Percentiles rank a stretch among this genome's conserved stretches.
These are phyloP conservation scores for Monilinia fructicola DNA, from an alignment of 2,329 filamentous ascomycete species.

Conservation along the genomic window DNA sequence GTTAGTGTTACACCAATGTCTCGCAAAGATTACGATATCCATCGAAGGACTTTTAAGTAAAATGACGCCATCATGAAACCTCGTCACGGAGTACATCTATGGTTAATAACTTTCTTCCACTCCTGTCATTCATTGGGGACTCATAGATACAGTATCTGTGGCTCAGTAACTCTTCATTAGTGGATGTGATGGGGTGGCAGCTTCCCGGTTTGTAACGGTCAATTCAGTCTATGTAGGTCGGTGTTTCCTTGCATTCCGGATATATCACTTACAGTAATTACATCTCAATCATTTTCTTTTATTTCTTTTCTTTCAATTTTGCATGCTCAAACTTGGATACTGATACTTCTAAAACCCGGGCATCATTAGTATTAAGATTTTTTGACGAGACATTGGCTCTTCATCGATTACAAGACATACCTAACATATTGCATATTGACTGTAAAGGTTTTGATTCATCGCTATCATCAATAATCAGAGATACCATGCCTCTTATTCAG, in stretches of 20 bases:
- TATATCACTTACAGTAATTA: neutral
- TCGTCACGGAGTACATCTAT: too few relatives aligned
- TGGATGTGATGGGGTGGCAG: neutral
- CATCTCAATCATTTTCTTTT: neutral
- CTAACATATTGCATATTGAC: neutral
- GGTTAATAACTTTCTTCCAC: neutral
- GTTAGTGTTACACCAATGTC: conserved; percentile 8
- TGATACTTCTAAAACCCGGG: neutral
- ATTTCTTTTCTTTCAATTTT: neutral
- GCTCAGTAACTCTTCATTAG: neutral
- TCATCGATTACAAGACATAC: conserved; percentile 6
- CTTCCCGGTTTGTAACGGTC: neutral
- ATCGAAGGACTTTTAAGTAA: neutral
- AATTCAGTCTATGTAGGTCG: neutral
- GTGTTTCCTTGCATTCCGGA: neutral
- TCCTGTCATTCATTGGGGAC: too few relatives aligned
- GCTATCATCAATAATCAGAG: neutral
- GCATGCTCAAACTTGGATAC: conserved; percentile 14
- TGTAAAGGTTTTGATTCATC: neutral
- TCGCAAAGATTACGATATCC: neutral
- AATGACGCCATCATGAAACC: neutral
- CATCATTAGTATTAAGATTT: conserved; percentile 14
- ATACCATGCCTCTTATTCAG: conserved; percentile 5
- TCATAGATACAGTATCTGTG: neutral
- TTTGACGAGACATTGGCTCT: conserved; percentile 7